These are phyloP conservation scores for Yamadazyma philogaea DNA, from an alignment of 805 yeast species.

Conservation along the genomic window DNA sequence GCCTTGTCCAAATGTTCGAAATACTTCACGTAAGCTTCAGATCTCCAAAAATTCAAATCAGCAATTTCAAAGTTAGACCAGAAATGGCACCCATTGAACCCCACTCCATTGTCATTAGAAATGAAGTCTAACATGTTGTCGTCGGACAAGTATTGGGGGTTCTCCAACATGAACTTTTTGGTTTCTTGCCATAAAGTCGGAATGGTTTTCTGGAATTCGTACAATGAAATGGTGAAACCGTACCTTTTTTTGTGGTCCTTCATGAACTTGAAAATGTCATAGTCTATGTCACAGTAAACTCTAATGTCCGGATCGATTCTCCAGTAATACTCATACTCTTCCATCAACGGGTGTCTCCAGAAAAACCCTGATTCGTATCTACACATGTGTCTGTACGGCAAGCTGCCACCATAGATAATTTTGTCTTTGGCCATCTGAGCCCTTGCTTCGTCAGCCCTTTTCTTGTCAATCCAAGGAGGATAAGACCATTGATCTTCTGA, in stretches of 20 bases:
- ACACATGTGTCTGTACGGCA: conserved; percentile 89
- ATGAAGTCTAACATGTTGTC: conserved; percentile 70
- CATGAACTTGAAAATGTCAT: conserved; percentile 84
- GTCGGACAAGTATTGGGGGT: conserved; percentile 59
- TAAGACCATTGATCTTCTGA: conserved; percentile 86
- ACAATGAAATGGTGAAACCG: conserved; percentile 80
- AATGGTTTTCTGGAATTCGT: conserved; percentile 82
- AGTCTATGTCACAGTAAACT: conserved; percentile 78
- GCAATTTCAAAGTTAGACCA: conserved; percentile 92
- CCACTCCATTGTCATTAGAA: conserved; percentile 62
- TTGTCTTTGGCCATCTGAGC: conserved; percentile 51
- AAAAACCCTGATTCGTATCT: conserved; percentile 89
- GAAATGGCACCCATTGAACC: conserved; percentile 81
- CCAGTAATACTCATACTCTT: conserved; percentile 89
- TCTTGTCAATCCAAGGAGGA: conserved; percentile 78
- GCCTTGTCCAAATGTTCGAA: conserved; percentile 72
- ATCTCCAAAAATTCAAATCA: conserved; percentile 69
- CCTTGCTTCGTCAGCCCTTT: conserved; percentile 64
- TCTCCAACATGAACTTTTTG: conserved; percentile 58
- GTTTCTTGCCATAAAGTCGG: conserved; percentile 80
- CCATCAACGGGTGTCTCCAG: conserved; percentile 70
- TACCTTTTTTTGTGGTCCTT: conserved; percentile 73
- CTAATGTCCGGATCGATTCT: conserved; percentile 87
- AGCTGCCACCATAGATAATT: conserved; percentile 72
- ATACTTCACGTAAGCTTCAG: conserved; percentile 64